phyloP scores from a whole-genome alignment of 1,284 basidiomycete genomes.

The Rhizoctonia solani region DNA sequence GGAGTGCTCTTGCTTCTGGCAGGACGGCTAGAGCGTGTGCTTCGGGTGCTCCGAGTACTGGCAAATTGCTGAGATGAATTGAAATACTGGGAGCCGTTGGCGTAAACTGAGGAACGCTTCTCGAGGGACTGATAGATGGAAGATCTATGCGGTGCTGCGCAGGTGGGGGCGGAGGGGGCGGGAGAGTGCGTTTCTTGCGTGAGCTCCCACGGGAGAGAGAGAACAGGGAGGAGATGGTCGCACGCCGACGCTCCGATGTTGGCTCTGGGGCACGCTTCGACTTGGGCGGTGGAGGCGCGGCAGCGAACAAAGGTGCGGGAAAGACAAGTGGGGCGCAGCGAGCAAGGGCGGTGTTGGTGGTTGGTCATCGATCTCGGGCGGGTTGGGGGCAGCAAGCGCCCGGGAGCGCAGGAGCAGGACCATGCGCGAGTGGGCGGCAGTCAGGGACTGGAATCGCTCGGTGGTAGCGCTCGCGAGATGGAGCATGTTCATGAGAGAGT shows the following conservation, averaged over 20 bases:
- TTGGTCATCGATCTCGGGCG: slow-evolving; percentile 47
- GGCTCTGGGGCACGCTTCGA: not conserved
- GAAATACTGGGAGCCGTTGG: too few species aligned
- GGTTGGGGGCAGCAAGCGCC: slow-evolving; percentile 45
- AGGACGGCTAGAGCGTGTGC: not conserved
- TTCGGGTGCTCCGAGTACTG: too few species aligned
- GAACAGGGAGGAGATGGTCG: slow-evolving; percentile 29
- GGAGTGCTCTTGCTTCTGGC: slow-evolving; percentile 13
- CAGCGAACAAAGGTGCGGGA: slow-evolving; percentile 59
- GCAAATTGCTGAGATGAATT: too few species aligned
- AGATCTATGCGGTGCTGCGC: not conserved
- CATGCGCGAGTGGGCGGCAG: slow-evolving; percentile 69
- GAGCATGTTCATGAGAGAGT: slow-evolving; percentile 19
- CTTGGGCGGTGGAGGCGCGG: slow-evolving; percentile 17
- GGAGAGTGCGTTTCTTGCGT: slow-evolving; percentile 8
- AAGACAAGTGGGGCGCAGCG: slow-evolving; percentile 57
- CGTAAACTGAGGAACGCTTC: too few species aligned
- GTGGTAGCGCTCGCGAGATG: slow-evolving; percentile 40
- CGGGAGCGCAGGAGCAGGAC: slow-evolving; percentile 71
- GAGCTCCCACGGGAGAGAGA: slow-evolving; percentile 4
- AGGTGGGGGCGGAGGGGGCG: not conserved
- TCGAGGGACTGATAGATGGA: too few species aligned
- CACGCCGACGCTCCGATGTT: too few species aligned
- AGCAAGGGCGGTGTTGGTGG: slow-evolving; percentile 50
- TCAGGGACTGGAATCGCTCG: slow-evolving; percentile 52